Evolutionary conservation across 2,329 filamentous ascomycete species (phyloP), one percentile per base, ranked within the genome.

Genomic region (Cladorrhinum sp.): DNA sequence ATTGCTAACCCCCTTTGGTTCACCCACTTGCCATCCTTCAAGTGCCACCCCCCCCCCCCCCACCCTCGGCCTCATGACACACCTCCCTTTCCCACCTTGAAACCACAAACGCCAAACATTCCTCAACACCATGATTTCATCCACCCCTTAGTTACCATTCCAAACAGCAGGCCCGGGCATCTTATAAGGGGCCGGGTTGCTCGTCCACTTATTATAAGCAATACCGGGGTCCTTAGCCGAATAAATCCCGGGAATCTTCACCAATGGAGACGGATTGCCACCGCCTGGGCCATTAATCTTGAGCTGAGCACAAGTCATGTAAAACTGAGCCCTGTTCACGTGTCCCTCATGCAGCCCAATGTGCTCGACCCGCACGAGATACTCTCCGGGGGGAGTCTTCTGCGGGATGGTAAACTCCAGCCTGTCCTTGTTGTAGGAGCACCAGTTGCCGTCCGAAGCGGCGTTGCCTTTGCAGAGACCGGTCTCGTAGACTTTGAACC

Each of bases 201-300:
- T 54, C 9, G 62, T 61, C 62, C 62, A 64, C 60, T 64, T 64
- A 57, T 64, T 60, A 50, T 64, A 64, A 27, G 55, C 55, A 48
- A 69, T 62, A 24, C 61, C 62, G 10, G 66, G 58, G 50, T 85
- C 82, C 62, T 80, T 83, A 22, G 84, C 81, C 68, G 86, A 81
- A 62, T 87, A 87, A 38, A 76, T 60, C 64, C 77, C 77, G 2
- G 77, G 77, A 62, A 79, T 77, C 38, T 71, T 66, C 36, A 78
- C 76, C 18, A 76, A 64, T 2, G 75, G 74, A 0, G 66, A 59
- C 1, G 77, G 76, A 4, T 53, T 69, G 51, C 73, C 74, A 51
- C 61, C 72, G 2, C 75, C 75, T 20, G 71, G 70, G 9, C 73
- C 73, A 12, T 70, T 72, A 53, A 80, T 73, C 62, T 73, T 74